phyloP scores from a whole-genome alignment of 352 stramenopile species.

The Pythium dissimile region DNA sequence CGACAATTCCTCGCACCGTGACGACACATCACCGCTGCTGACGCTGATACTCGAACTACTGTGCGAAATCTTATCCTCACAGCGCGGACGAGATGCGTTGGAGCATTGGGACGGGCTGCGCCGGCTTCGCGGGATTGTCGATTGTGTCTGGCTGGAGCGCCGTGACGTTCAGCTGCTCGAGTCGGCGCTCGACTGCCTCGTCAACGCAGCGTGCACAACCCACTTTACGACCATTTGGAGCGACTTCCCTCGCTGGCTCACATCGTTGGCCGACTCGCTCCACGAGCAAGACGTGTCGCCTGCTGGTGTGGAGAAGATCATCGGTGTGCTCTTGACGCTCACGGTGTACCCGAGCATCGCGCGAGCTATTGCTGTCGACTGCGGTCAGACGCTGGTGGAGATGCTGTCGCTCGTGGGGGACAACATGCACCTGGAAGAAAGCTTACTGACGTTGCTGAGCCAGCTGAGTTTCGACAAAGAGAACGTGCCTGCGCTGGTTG shows the following conservation, averaged over 20 bases:
- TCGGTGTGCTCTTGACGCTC: slow-evolving; percentile 37
- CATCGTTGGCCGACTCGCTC: slow-evolving; percentile 26
- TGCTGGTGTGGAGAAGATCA: slow-evolving; percentile 38
- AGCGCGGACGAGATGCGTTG: slow-evolving; percentile 24
- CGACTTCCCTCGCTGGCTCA: slow-evolving; percentile 30
- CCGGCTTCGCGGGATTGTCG: slow-evolving; percentile 29
- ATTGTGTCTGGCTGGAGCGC: slow-evolving; percentile 21
- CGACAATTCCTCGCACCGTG: background rate
- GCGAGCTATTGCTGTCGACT: slow-evolving; percentile 20
- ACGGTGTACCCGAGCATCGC: slow-evolving; percentile 22
- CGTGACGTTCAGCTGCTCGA: slow-evolving; percentile 29
- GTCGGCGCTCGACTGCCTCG: slow-evolving; percentile 37
- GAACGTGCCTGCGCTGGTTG: slow-evolving; percentile 31
- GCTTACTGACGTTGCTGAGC: slow-evolving; percentile 28
- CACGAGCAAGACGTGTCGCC: slow-evolving; percentile 18
- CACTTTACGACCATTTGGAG: slow-evolving; percentile 26
- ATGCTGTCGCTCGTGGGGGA: slow-evolving; percentile 21
- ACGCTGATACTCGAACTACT: slow-evolving; percentile 29
- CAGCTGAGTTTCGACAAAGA: slow-evolving; percentile 31
- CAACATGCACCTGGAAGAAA: slow-evolving; percentile 25
- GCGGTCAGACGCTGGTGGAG: slow-evolving; percentile 28
- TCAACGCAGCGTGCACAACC: slow-evolving; percentile 42
- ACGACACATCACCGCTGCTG: slow-evolving; percentile 13
- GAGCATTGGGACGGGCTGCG: slow-evolving; percentile 28
- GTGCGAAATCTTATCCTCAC: slow-evolving; percentile 29